Conservation (phyloP, 1,139 yeast species). For the Blastobotrys ciferrii region DNA sequence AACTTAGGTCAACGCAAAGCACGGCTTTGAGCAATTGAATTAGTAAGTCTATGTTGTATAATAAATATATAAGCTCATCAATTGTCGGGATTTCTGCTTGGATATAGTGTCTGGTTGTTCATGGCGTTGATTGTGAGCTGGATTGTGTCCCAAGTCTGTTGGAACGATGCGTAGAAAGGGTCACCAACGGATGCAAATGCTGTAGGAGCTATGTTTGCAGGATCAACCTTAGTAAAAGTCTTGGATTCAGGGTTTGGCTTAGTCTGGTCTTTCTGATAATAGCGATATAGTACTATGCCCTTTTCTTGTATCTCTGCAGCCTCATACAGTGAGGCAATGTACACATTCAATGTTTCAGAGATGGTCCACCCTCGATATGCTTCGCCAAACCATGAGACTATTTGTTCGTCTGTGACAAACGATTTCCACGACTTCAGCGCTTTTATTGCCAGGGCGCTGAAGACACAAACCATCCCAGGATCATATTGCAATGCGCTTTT, state of each 20-base stretch:
- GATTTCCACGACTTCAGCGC: conserved; percentile 4
- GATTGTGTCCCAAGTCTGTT: conserved; percentile 11
- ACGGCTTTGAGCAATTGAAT: too few species aligned
- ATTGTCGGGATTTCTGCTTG: neutral
- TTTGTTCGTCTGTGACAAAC: conserved; percentile 2
- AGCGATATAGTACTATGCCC: conserved; percentile 1
- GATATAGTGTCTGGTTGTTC: neutral
- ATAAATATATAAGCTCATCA: neutral
- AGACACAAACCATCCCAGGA: conserved; percentile 4
- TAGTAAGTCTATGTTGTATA: neutral
- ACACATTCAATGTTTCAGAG: conserved; percentile 2
- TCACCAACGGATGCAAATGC: neutral
- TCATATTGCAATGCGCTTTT: conserved; percentile 8
- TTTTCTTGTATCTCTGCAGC: conserved; percentile 8
- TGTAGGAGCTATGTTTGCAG: neutral
- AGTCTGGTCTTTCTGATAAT: conserved; percentile 1
- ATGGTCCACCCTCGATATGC: conserved; percentile 5
- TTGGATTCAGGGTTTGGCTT: neutral
- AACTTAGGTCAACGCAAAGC: too few species aligned
- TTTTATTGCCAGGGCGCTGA: conserved; percentile 1
- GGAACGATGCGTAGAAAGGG: conserved; percentile 7
- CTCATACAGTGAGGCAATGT: conserved; percentile 1
- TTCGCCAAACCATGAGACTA: conserved; percentile 9
- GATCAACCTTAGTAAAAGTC: neutral
- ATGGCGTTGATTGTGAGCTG: conserved; percentile 4